Base-by-base conservation (phyloP, 371 early-diverging fungal species). In the Dinochytrium kinnereticum region DNA sequence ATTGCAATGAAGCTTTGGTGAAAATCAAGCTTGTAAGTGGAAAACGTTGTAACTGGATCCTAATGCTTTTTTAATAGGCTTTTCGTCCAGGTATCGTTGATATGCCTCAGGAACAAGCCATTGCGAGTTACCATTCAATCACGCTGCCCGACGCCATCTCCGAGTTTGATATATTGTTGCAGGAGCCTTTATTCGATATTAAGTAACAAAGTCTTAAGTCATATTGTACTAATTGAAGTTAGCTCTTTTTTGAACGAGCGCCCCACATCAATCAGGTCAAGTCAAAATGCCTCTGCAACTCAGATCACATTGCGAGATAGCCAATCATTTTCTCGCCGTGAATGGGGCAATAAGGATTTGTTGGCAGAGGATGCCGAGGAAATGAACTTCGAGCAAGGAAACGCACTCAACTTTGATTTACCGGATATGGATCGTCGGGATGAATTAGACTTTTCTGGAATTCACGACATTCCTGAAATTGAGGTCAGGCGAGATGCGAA, bases 1-100 rank as follows among this genome's bases (percentile, higher is more conserved):
- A 99, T 78, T 98, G 99, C 84, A 94, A 92, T 78, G 98, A 98
- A 72, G 98, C 99, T 0, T 82, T 96, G 34, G 84, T 95, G 44
- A 94, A 96, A 77, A 94, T 98, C 78, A 97, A 97, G 78, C 84
- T 96, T 88, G 94, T 92, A 84, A 66, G 80, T 68, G n/a, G n/a
- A n/a, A n/a, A n/a, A n/a, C n/a, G n/a, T n/a, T 55, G 26, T 55
- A 26, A 30, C 57, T 55, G 21, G 15, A n/a, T 68, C 28, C 28
- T 70, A 31, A 2, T 17, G 24, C 34, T 71, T 26, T 57, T 21
- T 51, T 50, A n/a, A 69, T 73, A 89, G 93, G 93, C 93, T 13
- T 97, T 96, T 75, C 86, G 92, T 59, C 91, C 93, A 2, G 95
- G 95, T 1, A 88, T 90, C 21, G 94, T 95, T 3, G 96, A 97